These are phyloP conservation scores for Leccinellum rugosiceps DNA, from an alignment of 768 basidiomycete genomes.

Conservation along the genomic window DNA sequence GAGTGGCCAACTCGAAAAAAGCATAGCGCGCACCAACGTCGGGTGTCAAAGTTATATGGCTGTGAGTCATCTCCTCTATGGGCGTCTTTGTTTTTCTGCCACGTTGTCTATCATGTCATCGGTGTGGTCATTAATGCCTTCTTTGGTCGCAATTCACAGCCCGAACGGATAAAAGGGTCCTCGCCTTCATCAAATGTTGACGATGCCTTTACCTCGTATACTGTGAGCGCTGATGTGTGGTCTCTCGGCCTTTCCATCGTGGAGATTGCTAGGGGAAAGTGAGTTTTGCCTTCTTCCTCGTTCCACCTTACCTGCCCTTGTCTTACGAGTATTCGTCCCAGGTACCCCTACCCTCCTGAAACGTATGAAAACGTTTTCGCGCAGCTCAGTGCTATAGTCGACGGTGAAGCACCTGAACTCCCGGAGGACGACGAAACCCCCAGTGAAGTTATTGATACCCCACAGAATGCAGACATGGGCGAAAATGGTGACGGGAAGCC, in stretches of 20 bases:
- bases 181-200: conserved; percentile 41
- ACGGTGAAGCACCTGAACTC: conserved; percentile 87
- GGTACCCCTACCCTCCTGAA: conserved; percentile 96
- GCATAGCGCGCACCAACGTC: conserved; percentile 95
- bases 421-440: conserved; percentile 50
- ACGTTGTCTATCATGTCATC: conserved; percentile 3
- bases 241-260: conserved; percentile 92
- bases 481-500: conserved; percentile 16
- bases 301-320: neutral
- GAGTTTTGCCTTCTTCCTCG: conserved; percentile 8
- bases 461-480: conserved; percentile 1
- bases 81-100: neutral
- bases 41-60: conserved; percentile 99
- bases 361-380: conserved; percentile 97
- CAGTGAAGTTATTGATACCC: conserved; percentile 12
- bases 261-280: conserved; percentile 80
- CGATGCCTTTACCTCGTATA: conserved; percentile 57
- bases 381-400: conserved; percentile 93
- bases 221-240: conserved; percentile 97
- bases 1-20: conserved; percentile 94
- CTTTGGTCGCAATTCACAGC: conserved; percentile 42
- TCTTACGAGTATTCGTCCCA: conserved; percentile 8
- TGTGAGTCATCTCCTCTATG: conserved; percentile 44
- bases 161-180: conserved; percentile 95
- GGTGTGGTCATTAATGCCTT: neutral